Evolutionary conservation across 495 filamentous ascomycete species (phyloP), one percentile per base, ranked within the genome.

Genomic region (Trichoderma parareesei): DNA sequence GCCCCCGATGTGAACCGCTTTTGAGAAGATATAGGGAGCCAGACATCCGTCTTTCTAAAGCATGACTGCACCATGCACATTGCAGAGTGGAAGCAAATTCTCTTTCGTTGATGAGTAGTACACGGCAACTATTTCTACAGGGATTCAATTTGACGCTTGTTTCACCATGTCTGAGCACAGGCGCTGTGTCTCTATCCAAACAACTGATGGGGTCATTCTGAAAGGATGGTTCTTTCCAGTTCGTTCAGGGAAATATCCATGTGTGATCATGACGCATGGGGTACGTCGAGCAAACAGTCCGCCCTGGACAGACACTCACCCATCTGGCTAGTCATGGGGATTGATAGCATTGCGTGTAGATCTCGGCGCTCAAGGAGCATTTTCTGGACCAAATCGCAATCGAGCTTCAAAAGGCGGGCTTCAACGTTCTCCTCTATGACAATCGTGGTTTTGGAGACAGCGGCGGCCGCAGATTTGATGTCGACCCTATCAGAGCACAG

Each of bases 371-470:
- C 27, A 57, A 57, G 37, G 53, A 57, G 27, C 53, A 57, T 6
- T 57, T 37, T 16, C 53, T 57, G 37, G 53, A 38, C 11, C 2
- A 16, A 13, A 18, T 57, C 11, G 53, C 53, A 1, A 0, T 37
- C 8, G 53, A 33, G 27, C 37, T 57, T 10, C 53, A 57, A n/a
- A 37, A 57, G 37, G 20, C 53, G 2, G 53, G 53, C 1, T 57
- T 57, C 14, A 33, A 37, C 16, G 53, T 37, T 10, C 27, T 57
- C 4, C 1, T 57, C 33, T 57, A 37, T 27, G 53, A 57, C 8
- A 57, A 57, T 57, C 53, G 53, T 33, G 53, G 53, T 9, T 57
- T 57, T 35, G 53, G 53, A 37, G 53, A 57, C 37, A 57, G 53
- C 27, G 53, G 53, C 10, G 53, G 53, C 16, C 53, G 27, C 53